A percentile compares a stretch with the other conserved stretches of the same genome.
Conservation (phyloP, 148 eudicot species). For the Silene conica region DNA sequence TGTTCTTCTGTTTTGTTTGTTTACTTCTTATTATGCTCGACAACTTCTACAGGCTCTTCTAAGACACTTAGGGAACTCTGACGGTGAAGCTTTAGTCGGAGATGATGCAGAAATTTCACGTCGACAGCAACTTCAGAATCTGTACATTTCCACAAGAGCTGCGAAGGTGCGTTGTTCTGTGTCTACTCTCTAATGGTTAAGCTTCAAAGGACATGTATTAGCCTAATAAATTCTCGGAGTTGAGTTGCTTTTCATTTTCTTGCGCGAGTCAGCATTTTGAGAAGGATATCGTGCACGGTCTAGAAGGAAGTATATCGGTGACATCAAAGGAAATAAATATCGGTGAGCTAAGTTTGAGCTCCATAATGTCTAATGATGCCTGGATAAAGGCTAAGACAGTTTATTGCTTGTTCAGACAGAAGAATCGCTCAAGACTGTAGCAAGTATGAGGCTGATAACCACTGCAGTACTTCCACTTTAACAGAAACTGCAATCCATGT, state of each 20-base stretch:
- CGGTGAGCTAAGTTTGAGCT: constrained; percentile 32
- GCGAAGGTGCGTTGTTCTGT: constrained; percentile 51
- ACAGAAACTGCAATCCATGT: constrained; percentile 51
- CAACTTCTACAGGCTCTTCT: constrained; percentile 45
- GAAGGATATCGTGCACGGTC: constrained; percentile 60
- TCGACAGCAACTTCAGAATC: constrained; percentile 49
- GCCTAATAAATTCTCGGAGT: background rate
- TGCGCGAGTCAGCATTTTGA: constrained; percentile 59
- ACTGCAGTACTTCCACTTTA: constrained; percentile 45
- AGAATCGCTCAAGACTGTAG: constrained; percentile 73
- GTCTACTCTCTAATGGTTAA: background rate
- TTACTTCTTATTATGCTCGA: background rate
- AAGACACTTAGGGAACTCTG: constrained; percentile 66
- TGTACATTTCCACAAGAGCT: constrained; percentile 67
- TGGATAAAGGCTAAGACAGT: constrained; percentile 12
- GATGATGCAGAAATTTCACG: constrained; percentile 54
- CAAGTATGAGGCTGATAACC: constrained; percentile 55
- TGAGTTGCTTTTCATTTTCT: constrained; percentile 21
- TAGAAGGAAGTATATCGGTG: constrained; percentile 60
- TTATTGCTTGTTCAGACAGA: constrained; percentile 40
- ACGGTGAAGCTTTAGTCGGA: constrained; percentile 39
- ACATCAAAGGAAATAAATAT: constrained; percentile 74
- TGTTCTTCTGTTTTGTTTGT: background rate
- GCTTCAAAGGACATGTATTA: constrained; percentile 5
- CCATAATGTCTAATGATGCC: background rate